These are phyloP conservation scores for Aspergillus versicolor DNA, from an alignment of 2,329 filamentous ascomycete species.

Conservation along the genomic window DNA sequence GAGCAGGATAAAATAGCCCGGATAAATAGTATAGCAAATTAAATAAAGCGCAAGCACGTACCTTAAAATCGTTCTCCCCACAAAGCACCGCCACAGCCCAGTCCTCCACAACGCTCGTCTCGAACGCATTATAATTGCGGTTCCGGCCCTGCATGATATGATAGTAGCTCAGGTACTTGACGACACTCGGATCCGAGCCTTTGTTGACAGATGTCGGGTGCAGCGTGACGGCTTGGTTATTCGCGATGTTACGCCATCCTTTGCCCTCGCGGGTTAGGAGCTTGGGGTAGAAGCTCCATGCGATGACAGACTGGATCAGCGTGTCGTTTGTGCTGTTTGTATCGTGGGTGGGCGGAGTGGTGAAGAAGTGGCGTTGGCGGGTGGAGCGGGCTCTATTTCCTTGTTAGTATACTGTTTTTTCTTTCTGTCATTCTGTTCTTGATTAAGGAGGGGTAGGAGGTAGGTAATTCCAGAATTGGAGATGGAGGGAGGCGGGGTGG, in stretches of 20 bases:
- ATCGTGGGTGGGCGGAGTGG: constrained; percentile 74
- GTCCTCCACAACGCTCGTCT: constrained; percentile 77
- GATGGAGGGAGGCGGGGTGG: neutral
- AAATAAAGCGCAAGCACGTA: constrained; percentile 40
- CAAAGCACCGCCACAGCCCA: constrained; percentile 82
- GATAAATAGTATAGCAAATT: neutral
- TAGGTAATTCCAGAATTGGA: neutral
- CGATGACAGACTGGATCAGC: constrained; percentile 77
- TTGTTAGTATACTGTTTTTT: constrained; percentile 8
- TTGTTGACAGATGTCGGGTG: constrained; percentile 91
- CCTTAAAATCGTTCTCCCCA: constrained; percentile 84
- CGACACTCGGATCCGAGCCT: constrained; percentile 49
- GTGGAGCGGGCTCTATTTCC: constrained; percentile 58
- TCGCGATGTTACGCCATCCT: constrained; percentile 85
- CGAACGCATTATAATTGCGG: constrained; percentile 80
- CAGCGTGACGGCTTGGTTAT: constrained; percentile 85
- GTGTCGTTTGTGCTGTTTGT: constrained; percentile 76
- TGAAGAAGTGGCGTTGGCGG: constrained; percentile 73
- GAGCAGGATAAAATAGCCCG: neutral
- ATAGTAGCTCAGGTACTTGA: constrained; percentile 90
- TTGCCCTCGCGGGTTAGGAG: constrained; percentile 80
- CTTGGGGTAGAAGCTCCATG: constrained; percentile 95
- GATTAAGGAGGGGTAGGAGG: neutral
- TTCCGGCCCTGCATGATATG: constrained; percentile 92
- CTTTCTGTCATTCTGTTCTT: neutral